phyloP scores from a whole-genome alignment of 2,329 filamentous ascomycete species.

The Tolypocladium endophyticum region DNA sequence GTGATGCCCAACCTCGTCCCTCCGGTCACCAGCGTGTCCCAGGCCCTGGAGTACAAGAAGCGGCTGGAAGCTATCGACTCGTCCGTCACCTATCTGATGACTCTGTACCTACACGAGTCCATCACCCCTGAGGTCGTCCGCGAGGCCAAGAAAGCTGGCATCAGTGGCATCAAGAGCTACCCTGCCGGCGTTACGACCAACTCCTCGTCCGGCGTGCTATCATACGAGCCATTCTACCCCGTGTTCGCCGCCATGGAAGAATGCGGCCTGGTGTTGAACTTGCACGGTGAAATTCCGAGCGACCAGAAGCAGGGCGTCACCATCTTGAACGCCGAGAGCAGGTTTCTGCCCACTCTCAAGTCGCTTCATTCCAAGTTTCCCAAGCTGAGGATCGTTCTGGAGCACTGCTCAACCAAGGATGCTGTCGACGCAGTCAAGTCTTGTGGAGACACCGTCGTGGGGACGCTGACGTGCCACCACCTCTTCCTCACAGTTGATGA shows the following conservation, averaged over 20 bases:
- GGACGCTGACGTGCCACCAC: slow-evolving; percentile 81
- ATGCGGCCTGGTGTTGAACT: slow-evolving; percentile 72
- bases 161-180: slow-evolving; percentile 64
- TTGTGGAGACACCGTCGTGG: slow-evolving; percentile 67
- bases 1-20: slow-evolving; percentile 57
- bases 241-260: slow-evolving; percentile 87
- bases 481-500: slow-evolving; percentile 54
- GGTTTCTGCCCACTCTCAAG: slow-evolving; percentile 71
- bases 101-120: slow-evolving; percentile 43
- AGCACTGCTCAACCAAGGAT: slow-evolving; percentile 81
- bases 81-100: slow-evolving; percentile 62
- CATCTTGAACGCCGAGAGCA: slow-evolving; percentile 29
- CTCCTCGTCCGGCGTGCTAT: slow-evolving; percentile 57
- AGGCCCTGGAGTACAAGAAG: slow-evolving; percentile 56
- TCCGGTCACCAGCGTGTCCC: slow-evolving; percentile 48
- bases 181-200: slow-evolving; percentile 56
- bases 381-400: slow-evolving; percentile 52
- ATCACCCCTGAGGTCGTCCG: slow-evolving; percentile 60
- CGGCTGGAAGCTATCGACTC: slow-evolving; percentile 50
- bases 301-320: slow-evolving; percentile 34
- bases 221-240: slow-evolving; percentile 60
- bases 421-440: slow-evolving; percentile 67
- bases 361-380: slow-evolving; percentile 69
- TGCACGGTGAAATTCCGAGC: slow-evolving; percentile 76
- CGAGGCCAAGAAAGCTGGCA: slow-evolving; percentile 61